Evolutionary conservation across 768 basidiomycete species (phyloP), one percentile per base, ranked within the genome.

Genomic region (Lactarius sp.): DNA sequence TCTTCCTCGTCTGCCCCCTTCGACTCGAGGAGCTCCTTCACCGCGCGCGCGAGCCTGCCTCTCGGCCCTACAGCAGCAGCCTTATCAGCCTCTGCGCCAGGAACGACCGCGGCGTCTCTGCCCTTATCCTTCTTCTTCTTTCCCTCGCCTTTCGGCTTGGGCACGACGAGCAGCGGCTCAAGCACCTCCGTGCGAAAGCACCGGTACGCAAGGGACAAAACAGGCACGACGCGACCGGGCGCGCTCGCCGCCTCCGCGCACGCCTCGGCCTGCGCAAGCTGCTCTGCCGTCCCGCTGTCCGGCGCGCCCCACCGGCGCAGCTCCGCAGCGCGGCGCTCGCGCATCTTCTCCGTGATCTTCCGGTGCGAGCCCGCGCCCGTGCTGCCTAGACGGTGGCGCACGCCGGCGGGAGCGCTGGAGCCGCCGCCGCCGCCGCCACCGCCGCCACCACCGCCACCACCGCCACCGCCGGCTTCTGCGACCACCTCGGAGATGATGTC

Each of bases 171-270:
- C 37, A 90, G 71, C 22, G 85, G 86, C 66, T 90, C 89, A 60
- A 90, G 75, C 66, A 89, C 80, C 71, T 90, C 88, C 47, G 79
- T 82, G 70, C 89, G 81, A 70, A 91, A 90, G 49, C 86, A 80
- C 50, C 89, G 83, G 72, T 83, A 79, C 52, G 87, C 89, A 52
- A 90, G 77, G 56, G 87, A 80, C 41, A 78, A 70, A 62, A 91
- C 74, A 20, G 83, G 81, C 62, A 91, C 80, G 69, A 90, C 75
- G 53, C 88, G 85, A 68, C 89, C 86, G 27, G 74, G 72, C 52
- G 83, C 68, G 69, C 88, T 91, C 55, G 86, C 87, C 5, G 89
- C 87, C 73, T 91, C 88, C 37, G 87, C 88, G 69, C 81, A 83
- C 16, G 85, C 81, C 73, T 91, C 88, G 33, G 87, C 86, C 56